Evolutionary conservation across 2,329 filamentous ascomycete genomes (phyloP), one percentile per base, ranked within the genome.

Genomic region (Pseudonectria buxi): DNA sequence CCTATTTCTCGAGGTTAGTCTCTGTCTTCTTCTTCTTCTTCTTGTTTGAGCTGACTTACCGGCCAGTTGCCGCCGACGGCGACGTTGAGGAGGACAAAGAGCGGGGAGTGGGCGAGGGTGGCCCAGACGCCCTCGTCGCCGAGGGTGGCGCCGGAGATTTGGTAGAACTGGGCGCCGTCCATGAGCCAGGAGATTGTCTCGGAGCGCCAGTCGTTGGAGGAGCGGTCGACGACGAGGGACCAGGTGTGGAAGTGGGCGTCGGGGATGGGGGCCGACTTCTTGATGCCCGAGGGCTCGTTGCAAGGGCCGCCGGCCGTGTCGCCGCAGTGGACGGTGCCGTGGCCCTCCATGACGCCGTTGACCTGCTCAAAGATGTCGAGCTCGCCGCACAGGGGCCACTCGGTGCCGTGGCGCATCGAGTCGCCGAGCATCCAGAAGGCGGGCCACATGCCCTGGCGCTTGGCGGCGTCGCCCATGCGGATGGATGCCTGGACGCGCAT

Each of bases 401-500:
- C 40, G 3, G 62, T 65, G 10, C 69, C 68, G 40, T 58, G 51
- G 6, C 69, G 64, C 33, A 72, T 56, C 12, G 66, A 57, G 39
- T 69, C 59, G 10, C 70, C 70, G 1, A 73, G 62, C 35, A 71
- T 55, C 70, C 70, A 74, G 47, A 73, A 74, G 4, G 70, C 70
- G 3, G 70, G 69, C 70, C 70, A 74, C 43, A 73, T 59, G 10
- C 70, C 70, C 45, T 67, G 59, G 55, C 71, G 70, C 32, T 60
- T 57, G 22, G 44, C 44, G 12, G 50, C 38, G 10, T 54, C 35
- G 24, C 70, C 71, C 41, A 69, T 68, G 7, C 68, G 64, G 35
- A 74, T 56, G 28, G 53, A 53, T 9, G 64, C 63, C 51, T 73
- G 66, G 31, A 64, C 60, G 24, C 67, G 50, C 26, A 69, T 69